Evolutionary conservation across 1,139 yeast species (phyloP).

Genomic region (Yamadazyma diddensiae): DNA sequence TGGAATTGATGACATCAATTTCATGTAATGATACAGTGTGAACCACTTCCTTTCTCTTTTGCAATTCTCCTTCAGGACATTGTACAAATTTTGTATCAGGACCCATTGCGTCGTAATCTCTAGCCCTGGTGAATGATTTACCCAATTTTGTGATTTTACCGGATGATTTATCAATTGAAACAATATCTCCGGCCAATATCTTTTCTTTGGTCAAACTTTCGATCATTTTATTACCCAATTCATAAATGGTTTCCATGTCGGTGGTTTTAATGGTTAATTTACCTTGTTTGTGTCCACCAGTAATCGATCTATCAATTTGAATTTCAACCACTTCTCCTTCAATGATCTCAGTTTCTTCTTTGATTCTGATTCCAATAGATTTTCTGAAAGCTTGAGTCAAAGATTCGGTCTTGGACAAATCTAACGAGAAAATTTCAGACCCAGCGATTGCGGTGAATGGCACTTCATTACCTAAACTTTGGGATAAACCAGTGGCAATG

Average conservation of each 20-base stretch:
- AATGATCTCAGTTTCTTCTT: slow-evolving; percentile 94
- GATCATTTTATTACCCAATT: slow-evolving; percentile 95
- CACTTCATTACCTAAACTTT: slow-evolving; percentile 83
- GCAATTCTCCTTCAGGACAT: slow-evolving; percentile 98
- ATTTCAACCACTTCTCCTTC: slow-evolving; percentile 99
- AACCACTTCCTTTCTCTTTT: slow-evolving; percentile 89
- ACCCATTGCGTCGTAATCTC: slow-evolving; percentile 99
- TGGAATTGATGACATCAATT: slow-evolving; percentile 95
- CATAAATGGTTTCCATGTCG: slow-evolving; percentile 98
- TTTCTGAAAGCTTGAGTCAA: slow-evolving; percentile 94
- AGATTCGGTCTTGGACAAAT: slow-evolving; percentile 91
- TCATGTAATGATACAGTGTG: slow-evolving; percentile 97
- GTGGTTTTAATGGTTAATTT: slow-evolving; percentile 96
- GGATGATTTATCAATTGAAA: slow-evolving; percentile 91
- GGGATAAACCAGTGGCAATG: slow-evolving; percentile 94
- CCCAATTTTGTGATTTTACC: slow-evolving; percentile 95
- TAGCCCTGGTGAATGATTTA: slow-evolving; percentile 89
- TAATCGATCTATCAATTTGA: slow-evolving; percentile 92
- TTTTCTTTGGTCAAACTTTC: slow-evolving; percentile 94
- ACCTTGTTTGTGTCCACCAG: slow-evolving; percentile 98
- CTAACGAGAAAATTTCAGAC: slow-evolving; percentile 88
- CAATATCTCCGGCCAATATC: slow-evolving; percentile 95
- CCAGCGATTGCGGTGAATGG: slow-evolving; percentile 97
- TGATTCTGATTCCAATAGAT: slow-evolving; percentile 91
- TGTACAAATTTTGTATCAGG: slow-evolving; percentile 97